Evolutionary conservation across 495 filamentous ascomycete species (phyloP), one percentile per base, ranked within the genome.

Genomic region (Lepidopterella palustris): DNA sequence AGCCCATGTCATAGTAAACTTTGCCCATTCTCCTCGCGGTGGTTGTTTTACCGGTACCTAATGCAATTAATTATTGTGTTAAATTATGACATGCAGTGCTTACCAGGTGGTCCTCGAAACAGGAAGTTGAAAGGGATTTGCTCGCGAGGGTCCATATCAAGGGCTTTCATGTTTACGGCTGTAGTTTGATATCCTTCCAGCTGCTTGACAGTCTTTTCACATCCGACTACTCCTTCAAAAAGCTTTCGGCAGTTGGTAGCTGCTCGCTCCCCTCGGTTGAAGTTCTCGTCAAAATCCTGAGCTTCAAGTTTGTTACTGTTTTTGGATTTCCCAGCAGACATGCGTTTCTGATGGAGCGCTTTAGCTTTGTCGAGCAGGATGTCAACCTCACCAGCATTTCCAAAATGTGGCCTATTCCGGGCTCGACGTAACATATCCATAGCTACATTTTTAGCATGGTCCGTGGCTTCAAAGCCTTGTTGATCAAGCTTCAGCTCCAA

Each of bases 21-120:
- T 85, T 76, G 9, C 87, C 88, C 79, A 92, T 87, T 60, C 80
- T 85, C 53, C 76, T 71, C 0, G 88, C 88, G 0, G 85, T 88
- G 0, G 78, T 84, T 0, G 88, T 89, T 63, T 92, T 92, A 11
- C 88, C 88, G 3, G 87, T 89, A 0, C 87, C 83, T 84, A 31
- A 10, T 54, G 57, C 8, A 18, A 52, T 11, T 13, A 31, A 18
- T 50, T 3, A 25, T 2, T n/a, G 55, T n/a, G 29, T 58, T n/a
- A 40, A 5, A 45, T 4, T 15, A 26, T 10, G 3, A 20, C 18
- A 4, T 32, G 18, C 4, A 15, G 20, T n/a, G 53, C 73, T 64
- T 71, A 84, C 82, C 82, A 57, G 84, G 82, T 23, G 84, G 84
- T 0, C 85, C 85, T 15, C 77, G 75, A 68, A 88, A 87, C 1